Evolutionary conservation across 176 grass and related monocot species (phyloP).

Genomic region (Olyra latifolia): DNA sequence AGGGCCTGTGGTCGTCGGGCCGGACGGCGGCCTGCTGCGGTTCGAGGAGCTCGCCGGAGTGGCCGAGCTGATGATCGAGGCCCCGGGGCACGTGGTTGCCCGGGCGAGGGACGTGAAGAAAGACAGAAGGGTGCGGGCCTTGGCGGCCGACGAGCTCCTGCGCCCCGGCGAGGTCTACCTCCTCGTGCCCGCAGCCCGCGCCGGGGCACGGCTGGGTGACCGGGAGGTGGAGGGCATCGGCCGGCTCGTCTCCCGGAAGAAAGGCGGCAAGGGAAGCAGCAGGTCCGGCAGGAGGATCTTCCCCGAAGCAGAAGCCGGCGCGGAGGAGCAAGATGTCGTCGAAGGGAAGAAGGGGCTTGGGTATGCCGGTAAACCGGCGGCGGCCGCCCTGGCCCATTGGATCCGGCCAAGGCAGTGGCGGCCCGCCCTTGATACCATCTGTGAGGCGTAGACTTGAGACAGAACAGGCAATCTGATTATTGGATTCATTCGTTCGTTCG

Average conservation of each 20-base stretch:
- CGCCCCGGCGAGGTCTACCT: constrained; percentile 50
- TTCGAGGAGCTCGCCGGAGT: constrained; percentile 16
- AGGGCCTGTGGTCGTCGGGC: constrained; percentile 16
- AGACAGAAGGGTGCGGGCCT: constrained; percentile 25
- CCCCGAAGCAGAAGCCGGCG: constrained; percentile 18
- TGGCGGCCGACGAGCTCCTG: constrained; percentile 57
- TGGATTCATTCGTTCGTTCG: constrained; percentile 19
- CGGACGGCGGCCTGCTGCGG: constrained; percentile 25
- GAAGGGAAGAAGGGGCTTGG: not conserved
- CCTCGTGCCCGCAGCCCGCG: constrained; percentile 36
- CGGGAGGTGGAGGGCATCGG: constrained; percentile 24
- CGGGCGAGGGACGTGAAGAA: constrained; percentile 18
- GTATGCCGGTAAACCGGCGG: not conserved
- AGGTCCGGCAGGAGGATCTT: constrained; percentile 25
- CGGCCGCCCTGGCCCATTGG: not conserved
- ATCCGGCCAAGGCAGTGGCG: constrained; percentile 41
- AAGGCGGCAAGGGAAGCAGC: not conserved
- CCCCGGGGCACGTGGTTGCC: constrained; percentile 47
- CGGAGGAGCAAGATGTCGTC: not conserved
- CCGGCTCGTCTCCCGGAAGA: not conserved
- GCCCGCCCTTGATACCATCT: constrained; percentile 55
- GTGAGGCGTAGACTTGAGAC: constrained; percentile 15
- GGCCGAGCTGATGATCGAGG: constrained; percentile 62
- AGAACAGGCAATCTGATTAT: not conserved
- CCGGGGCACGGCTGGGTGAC: constrained; percentile 41